These are phyloP conservation scores for Alnus glutinosa DNA, from an alignment of 306 rosid species.

Conservation along the genomic window DNA sequence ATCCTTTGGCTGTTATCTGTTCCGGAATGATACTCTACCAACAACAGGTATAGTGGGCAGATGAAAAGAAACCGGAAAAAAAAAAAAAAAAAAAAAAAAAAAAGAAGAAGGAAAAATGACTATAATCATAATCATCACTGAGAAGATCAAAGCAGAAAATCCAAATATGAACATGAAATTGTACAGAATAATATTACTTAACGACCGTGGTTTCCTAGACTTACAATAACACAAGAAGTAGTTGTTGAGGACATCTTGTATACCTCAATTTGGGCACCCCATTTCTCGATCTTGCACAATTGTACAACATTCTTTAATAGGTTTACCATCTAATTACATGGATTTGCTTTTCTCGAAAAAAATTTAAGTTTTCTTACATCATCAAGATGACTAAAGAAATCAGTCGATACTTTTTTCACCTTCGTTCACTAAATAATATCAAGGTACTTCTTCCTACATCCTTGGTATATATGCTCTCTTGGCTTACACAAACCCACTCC, in stretches of 20 bases:
- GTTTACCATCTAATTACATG: slow-evolving; percentile 1
- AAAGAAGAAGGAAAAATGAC: not conserved
- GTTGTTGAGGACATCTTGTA: not conserved
- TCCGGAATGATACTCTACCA: not conserved
- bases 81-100: not conserved
- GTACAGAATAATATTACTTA: not conserved
- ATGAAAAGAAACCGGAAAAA: not conserved
- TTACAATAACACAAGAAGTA: not conserved
- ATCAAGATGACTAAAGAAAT: not conserved
- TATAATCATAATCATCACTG: not conserved
- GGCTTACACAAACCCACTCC: not conserved
- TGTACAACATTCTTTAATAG: not conserved
- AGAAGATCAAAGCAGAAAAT: too few relatives aligned
- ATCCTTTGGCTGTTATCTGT: not conserved
- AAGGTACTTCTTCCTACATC: not conserved
- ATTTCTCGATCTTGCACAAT: not conserved
- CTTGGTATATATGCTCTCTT: not conserved
- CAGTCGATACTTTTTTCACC: not conserved
- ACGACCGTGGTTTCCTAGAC: not conserved
- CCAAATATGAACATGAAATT: not conserved
- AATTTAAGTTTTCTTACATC: not conserved
- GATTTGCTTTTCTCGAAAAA: not conserved
- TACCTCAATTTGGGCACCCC: not conserved
- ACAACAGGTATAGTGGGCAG: not conserved
- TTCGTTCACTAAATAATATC: not conserved